phyloP scores from a whole-genome alignment of 2,329 filamentous ascomycete species.

The Cyphellophora attinorum region DNA sequence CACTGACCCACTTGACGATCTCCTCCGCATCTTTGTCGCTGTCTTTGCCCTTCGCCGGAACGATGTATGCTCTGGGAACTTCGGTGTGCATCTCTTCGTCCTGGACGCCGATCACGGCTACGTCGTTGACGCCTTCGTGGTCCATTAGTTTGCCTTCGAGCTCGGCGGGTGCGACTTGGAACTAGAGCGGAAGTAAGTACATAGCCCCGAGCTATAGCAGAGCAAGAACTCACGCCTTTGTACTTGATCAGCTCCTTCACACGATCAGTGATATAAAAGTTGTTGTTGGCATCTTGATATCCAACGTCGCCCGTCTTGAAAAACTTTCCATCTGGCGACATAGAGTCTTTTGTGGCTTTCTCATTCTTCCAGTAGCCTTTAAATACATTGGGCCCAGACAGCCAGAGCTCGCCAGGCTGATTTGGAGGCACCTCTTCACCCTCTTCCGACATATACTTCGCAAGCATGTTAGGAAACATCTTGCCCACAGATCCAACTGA shows the following conservation, averaged over 20 bases:
- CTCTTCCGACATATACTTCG: conserved; percentile 62
- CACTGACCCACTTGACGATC: conserved; percentile 23
- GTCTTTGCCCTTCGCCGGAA: conserved; percentile 37
- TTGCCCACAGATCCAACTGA: conserved; percentile 71
- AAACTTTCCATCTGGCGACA: conserved; percentile 59
- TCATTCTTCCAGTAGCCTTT: conserved; percentile 54
- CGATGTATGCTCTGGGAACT: conserved; percentile 34
- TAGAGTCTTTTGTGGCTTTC: conserved; percentile 44
- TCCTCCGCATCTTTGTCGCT: conserved; percentile 25
- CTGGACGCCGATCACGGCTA: conserved; percentile 35
- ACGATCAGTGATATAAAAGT: conserved; percentile 85
- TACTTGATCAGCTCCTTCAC: conserved; percentile 57
- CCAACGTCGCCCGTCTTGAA: conserved; percentile 89
- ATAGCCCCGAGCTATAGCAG: too few relatives aligned
- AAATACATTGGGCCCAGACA: conserved; percentile 57
- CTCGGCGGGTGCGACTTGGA: conserved; percentile 41
- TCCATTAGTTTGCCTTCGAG: conserved; percentile 36
- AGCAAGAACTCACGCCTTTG: too few relatives aligned
- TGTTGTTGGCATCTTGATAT: conserved; percentile 62
- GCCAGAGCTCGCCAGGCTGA: conserved; percentile 58
- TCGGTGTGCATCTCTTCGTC: conserved; percentile 27
- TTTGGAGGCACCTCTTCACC: conserved; percentile 51
- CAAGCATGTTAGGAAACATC: conserved; percentile 68
- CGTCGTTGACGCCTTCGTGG: conserved; percentile 34
- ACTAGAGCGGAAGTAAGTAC: too few relatives aligned